Evolutionary conservation across 768 basidiomycete species (phyloP), one percentile per base, ranked within the genome.

Genomic region (Cubamyces lactineus): DNA sequence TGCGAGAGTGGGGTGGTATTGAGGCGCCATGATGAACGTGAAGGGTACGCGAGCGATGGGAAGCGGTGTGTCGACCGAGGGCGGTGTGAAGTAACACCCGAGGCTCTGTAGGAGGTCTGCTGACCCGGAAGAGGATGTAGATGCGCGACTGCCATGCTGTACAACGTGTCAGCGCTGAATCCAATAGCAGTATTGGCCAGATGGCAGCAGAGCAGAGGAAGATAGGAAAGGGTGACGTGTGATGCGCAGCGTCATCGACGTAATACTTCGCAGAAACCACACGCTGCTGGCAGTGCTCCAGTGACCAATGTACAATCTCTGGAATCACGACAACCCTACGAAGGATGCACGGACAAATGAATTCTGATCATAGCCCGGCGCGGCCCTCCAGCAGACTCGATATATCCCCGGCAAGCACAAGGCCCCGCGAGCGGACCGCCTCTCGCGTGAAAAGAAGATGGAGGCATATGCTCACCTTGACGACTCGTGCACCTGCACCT

Each of bases 81-180:
- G 89, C 0, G 85, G 77, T 12, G 80, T 79, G 71, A 96, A 94
- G 34, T 79, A 76, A 70, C 94, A 96, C 46, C 82, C 92, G 43
- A 98, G 84, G 0, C 92, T 82, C 69, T 94, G 84, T 8, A 99
- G 79, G 51, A 99, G 82, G 75, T 99, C 96, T 26, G 95, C 96
- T 0, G 95, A 93, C 19, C 96, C 96, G 0, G 96, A 95, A 0
- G 91, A 84, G 1, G 96, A 99, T 0, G 96, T 97, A 5, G 95
- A 95, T 0, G 96, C 96, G 63, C 85, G 79, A 65, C 84, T 88
- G 17, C 92, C 96, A 75, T 98, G 96, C 96, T 98, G 46, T 13
- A 21, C 2, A 8, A 17, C 13, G 47, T 21, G 48, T 59, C 17
- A 57, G 51, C 11, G 38, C 34, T 17, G 3, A 6, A 23, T 16